phyloP scores from a whole-genome alignment of 2,329 filamentous ascomycete species.

The Mycosphaerella sp. region DNA sequence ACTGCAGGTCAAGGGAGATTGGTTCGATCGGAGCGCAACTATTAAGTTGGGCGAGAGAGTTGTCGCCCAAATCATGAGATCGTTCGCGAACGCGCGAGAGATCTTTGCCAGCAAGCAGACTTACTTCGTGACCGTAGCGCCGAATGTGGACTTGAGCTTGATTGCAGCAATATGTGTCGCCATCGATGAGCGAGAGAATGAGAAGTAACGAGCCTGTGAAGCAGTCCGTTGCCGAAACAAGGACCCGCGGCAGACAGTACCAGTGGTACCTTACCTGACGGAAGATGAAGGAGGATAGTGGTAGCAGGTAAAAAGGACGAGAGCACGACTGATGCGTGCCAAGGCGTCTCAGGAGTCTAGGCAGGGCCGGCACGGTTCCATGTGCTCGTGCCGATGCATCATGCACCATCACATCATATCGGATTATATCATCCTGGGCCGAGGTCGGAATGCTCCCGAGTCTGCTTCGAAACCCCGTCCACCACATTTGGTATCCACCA shows the following conservation, averaged over 20 bases:
- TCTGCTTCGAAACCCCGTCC: neutral
- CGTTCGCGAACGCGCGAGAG: constrained; percentile 52
- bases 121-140: constrained; percentile 58
- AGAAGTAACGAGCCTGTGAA: constrained; percentile 22
- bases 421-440: neutral
- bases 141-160: constrained; percentile 59
- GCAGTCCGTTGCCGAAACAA: neutral
- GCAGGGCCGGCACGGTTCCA: neutral
- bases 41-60: constrained; percentile 48
- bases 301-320: no score
- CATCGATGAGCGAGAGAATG: constrained; percentile 60
- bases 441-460: neutral
- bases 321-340: neutral
- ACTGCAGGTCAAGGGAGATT: constrained; percentile 56
- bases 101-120: constrained; percentile 57
- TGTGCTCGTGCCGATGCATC: constrained; percentile 2
- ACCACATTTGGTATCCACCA: neutral
- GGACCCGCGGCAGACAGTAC: no score
- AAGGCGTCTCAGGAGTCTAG: neutral
- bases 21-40: constrained; percentile 51
- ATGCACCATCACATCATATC: no score
- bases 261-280: no score
- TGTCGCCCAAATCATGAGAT: constrained; percentile 55
- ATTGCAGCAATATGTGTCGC: constrained; percentile 62
- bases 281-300: no score